phyloP scores from a whole-genome alignment of 2,329 filamentous ascomycete genomes.

The Fusarium sp. region DNA sequence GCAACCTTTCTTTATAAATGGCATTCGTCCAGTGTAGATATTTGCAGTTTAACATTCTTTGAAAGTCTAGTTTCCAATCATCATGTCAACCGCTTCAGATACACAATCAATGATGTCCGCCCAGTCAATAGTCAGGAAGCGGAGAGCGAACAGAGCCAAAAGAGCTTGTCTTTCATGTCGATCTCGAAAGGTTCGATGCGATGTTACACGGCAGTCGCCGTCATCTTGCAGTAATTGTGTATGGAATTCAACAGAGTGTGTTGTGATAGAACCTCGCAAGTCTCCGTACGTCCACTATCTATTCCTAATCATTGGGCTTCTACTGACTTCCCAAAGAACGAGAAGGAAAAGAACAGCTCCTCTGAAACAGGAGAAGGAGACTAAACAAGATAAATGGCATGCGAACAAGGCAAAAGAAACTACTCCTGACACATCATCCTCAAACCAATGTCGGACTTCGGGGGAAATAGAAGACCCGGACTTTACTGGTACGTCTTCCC shows the following conservation, averaged over 20 bases:
- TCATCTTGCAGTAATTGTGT: conserved; percentile 15
- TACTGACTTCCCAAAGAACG: neutral
- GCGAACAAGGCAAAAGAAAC: neutral
- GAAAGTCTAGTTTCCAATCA: neutral
- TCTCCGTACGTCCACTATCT: neutral
- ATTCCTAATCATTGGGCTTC: rapidly evolving
- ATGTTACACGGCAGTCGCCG: conserved; percentile 11
- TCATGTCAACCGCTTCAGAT: neutral
- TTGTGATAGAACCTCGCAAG: neutral
- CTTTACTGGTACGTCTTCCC: neutral
- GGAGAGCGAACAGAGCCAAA: conserved; percentile 2
- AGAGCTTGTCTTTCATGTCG: conserved; percentile 3
- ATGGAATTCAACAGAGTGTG: conserved; percentile 6
- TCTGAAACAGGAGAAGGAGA: neutral
- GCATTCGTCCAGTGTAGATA: neutral
- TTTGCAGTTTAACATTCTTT: neutral
- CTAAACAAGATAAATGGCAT: neutral
- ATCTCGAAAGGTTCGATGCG: conserved; percentile 16
- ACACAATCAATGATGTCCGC: rapidly evolving
- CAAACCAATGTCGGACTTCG: rapidly evolving
- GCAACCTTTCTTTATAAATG: neutral
- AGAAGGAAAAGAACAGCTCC: neutral
- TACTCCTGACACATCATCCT: rapidly evolving
- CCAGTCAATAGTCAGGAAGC: neutral
- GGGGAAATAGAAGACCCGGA: neutral